Percentiles rank a stretch among this genome's conserved stretches.
Conservation (phyloP, 2,329 filamentous ascomycete species). For the Paracamarosporium sp. region DNA sequence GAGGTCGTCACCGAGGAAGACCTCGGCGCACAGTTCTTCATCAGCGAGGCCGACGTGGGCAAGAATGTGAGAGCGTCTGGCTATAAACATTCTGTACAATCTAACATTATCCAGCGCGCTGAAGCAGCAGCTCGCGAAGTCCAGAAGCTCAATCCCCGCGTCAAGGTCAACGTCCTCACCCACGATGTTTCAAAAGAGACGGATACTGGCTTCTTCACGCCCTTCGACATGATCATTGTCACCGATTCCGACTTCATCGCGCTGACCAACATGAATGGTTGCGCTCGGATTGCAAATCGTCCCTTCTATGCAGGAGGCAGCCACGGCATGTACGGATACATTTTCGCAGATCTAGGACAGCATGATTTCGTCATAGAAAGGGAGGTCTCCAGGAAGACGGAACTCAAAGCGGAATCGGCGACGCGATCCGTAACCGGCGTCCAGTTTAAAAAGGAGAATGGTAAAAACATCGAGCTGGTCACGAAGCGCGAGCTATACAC, state of each 20-base stretch:
- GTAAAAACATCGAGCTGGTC: constrained; percentile 80
- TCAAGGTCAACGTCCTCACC: constrained; percentile 75
- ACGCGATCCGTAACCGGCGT: constrained; percentile 79
- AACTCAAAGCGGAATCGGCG: constrained; percentile 70
- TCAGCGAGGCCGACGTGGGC: constrained; percentile 75
- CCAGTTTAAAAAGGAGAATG: constrained; percentile 67
- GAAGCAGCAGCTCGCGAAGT: constrained; percentile 79
- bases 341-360: constrained; percentile 90
- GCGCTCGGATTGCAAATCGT: constrained; percentile 76
- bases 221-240: constrained; percentile 86
- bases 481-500: constrained; percentile 92
- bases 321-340: constrained; percentile 92
- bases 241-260: constrained; percentile 82
- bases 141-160: constrained; percentile 87
- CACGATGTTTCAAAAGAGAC: constrained; percentile 63
- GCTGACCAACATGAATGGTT: constrained; percentile 82
- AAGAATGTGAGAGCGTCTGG: constrained; percentile 65
- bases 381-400: constrained; percentile 73
- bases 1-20: constrained; percentile 78
- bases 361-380: constrained; percentile 92
- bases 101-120: constrained; percentile 65
- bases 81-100: neutral
- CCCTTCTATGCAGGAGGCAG: constrained; percentile 89
- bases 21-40: constrained; percentile 73
- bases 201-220: constrained; percentile 76